Percentiles rank a stretch among this genome's conserved stretches.
phyloP scores from a whole-genome alignment of 2,329 filamentous ascomycete genomes.

The Colletotrichum sp. region DNA sequence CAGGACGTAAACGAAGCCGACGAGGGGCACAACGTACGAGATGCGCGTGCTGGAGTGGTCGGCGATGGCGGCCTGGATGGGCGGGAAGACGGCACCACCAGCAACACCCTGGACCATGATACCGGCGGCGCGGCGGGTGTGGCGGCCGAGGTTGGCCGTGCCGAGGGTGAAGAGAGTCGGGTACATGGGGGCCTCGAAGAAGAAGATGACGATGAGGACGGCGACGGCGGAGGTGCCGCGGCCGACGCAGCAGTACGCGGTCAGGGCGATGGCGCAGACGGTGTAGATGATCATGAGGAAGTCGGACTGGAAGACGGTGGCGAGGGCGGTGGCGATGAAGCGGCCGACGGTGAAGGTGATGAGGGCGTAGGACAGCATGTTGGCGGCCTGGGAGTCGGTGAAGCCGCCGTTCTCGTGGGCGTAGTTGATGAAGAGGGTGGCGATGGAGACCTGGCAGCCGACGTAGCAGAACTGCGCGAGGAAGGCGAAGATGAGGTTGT shows the following conservation, averaged over 20 bases:
- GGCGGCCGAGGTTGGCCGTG: slow-evolving; percentile 67
- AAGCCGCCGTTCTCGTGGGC: slow-evolving; percentile 55
- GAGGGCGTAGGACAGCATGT: slow-evolving; percentile 35
- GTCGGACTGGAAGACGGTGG: slow-evolving; percentile 52
- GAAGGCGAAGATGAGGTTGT: slow-evolving; percentile 78
- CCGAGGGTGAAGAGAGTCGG: slow-evolving; percentile 64
- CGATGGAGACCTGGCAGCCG: slow-evolving; percentile 72
- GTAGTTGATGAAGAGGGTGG: slow-evolving; percentile 77
- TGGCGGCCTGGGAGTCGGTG: slow-evolving; percentile 38
- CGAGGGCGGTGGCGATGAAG: slow-evolving; percentile 54
- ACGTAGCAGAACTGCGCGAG: slow-evolving; percentile 81
- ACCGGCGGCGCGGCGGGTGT: slow-evolving; percentile 78
- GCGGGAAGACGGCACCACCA: slow-evolving; percentile 61
- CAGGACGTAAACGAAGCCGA: slow-evolving; percentile 44
- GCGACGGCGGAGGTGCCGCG: slow-evolving; percentile 56
- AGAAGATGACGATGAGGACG: slow-evolving; percentile 60
- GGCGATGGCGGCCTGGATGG: slow-evolving; percentile 53
- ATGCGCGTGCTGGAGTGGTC: slow-evolving; percentile 41
- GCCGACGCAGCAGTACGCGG: slow-evolving; percentile 28
- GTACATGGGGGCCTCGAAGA: slow-evolving; percentile 64
- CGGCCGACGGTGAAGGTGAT: slow-evolving; percentile 55
- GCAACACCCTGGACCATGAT: slow-evolving; percentile 59
- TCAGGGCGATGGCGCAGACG: slow-evolving; percentile 50
- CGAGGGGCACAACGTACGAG: slow-evolving; percentile 47
- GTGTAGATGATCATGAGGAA: slow-evolving; percentile 29